Percentiles rank a stretch among this genome's conserved stretches.
Evolutionary conservation across 78 protist genomes (phyloP).

Genomic region (Chrysochromulina parva): DNA sequence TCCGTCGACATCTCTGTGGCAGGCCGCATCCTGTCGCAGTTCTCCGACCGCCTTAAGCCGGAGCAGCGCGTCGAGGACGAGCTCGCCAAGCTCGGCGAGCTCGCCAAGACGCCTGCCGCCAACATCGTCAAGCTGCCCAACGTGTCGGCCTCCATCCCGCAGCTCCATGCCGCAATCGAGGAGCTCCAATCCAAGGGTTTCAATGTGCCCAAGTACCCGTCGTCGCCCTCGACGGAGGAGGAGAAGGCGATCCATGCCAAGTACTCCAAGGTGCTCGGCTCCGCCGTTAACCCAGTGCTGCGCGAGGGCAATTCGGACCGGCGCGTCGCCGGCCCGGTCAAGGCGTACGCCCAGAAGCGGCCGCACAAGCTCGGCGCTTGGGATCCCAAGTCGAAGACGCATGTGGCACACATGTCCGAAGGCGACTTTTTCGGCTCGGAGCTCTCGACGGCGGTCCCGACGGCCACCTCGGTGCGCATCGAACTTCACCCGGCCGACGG

Average conservation of each 20-base stretch:
- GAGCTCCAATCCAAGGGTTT: constrained; percentile 43
- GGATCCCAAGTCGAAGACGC: not conserved
- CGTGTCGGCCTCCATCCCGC: constrained; percentile 46
- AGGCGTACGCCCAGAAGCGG: constrained; percentile 16
- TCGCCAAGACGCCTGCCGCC: constrained; percentile 26
- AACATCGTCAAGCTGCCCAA: constrained; percentile 55
- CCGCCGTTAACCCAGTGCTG: constrained; percentile 53
- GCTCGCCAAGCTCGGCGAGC: constrained; percentile 30
- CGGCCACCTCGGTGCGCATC: constrained; percentile 12
- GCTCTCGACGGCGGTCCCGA: not conserved
- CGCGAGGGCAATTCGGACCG: constrained; percentile 59
- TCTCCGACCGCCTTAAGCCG: constrained; percentile 18
- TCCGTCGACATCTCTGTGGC: constrained; percentile 42
- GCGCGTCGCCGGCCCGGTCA: constrained; percentile 46
- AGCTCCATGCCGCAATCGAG: constrained; percentile 15
- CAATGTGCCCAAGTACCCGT: not conserved
- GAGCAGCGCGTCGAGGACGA: not conserved
- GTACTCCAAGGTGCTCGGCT: constrained; percentile 46
- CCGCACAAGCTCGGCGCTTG: constrained; percentile 19
- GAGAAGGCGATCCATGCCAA: not conserved
- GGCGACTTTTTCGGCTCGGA: constrained; percentile 43
- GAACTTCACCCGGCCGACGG: constrained; percentile 16
- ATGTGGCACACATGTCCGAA: constrained; percentile 52
- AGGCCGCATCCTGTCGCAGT: constrained; percentile 14
- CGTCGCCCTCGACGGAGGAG: constrained; percentile 1